phyloP scores from a whole-genome alignment of 345 rosid species.

The Orychophragmus violaceus region DNA sequence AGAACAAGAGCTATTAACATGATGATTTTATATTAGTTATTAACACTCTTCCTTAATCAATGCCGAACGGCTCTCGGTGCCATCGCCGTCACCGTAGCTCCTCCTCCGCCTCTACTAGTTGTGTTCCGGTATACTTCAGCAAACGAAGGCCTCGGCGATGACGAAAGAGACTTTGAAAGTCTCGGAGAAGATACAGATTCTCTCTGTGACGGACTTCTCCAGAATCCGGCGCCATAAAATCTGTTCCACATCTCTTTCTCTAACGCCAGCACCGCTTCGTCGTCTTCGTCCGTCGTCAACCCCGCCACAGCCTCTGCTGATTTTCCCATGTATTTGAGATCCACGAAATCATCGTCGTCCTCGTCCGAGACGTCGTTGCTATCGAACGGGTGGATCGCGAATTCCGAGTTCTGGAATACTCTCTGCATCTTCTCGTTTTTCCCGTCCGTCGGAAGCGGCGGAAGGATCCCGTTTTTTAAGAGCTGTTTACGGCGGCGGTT shows the following conservation, averaged over 20 bases:
- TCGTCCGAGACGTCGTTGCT: constrained; percentile 25
- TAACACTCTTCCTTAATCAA: too few relatives aligned
- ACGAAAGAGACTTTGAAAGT: constrained; percentile 7
- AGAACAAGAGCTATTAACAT: constrained; percentile 17
- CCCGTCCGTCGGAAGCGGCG: constrained; percentile 5
- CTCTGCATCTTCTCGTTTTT: constrained; percentile 18
- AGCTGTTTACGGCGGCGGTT: constrained; percentile 33
- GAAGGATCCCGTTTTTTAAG: constrained; percentile 33
- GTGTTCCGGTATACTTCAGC: background rate
- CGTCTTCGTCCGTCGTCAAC: constrained; percentile 31
- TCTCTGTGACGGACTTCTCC: constrained; percentile 63
- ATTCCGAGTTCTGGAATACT: constrained; percentile 30
- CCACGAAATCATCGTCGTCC: constrained; percentile 14
- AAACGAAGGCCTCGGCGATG: constrained; percentile 17
- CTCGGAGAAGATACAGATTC: constrained; percentile 27
- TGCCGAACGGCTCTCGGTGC: constrained; percentile 12
- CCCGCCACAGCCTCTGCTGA: background rate
- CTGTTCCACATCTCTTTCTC: constrained; percentile 65
- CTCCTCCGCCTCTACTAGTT: background rate
- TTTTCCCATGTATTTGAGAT: constrained; percentile 9
- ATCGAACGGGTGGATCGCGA: constrained; percentile 29
- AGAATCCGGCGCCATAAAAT: constrained; percentile 57
- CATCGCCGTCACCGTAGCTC: background rate
- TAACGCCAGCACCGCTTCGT: constrained; percentile 38
- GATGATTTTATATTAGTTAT: too few relatives aligned